Conservation (phyloP, 768 basidiomycete genomes). For the Collybiopsis confluens region DNA sequence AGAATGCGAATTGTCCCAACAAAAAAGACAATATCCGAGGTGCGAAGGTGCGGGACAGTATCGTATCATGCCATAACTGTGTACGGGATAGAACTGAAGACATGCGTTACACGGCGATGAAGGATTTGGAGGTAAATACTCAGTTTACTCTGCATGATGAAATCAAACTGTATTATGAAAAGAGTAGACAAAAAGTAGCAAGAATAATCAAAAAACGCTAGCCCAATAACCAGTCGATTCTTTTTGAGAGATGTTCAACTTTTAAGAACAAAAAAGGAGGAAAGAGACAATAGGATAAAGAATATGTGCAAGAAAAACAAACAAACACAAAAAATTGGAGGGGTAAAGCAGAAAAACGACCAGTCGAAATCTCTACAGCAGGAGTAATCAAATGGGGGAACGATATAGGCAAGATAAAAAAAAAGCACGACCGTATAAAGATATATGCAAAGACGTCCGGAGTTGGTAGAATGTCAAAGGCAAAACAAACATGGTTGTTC, state of each 20-base stretch:
- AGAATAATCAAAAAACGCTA: neutral
- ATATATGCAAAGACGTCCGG: conserved; percentile 7
- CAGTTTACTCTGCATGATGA: too few relatives aligned
- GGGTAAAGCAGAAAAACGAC: conserved; percentile 3
- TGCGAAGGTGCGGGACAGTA: too few relatives aligned
- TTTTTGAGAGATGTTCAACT: neutral
- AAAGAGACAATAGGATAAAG: neutral
- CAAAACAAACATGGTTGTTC: neutral
- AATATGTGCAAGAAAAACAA: neutral
- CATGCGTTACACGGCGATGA: too few relatives aligned
- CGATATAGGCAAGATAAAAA: neutral
- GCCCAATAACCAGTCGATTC: neutral
- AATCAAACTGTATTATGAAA: too few relatives aligned
- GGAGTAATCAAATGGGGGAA: neutral
- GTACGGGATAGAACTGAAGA: too few relatives aligned
- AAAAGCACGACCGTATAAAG: neutral
- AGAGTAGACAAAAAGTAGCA: too few relatives aligned
- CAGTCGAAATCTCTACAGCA: conserved; percentile 6
- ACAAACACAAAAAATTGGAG: neutral
- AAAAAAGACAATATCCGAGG: too few relatives aligned
- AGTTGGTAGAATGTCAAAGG: neutral
- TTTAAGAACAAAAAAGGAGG: neutral
- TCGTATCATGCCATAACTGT: too few relatives aligned
- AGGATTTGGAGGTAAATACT: too few relatives aligned
- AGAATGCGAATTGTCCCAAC: too few relatives aligned